Conservation (phyloP, 2,329 filamentous ascomycete genomes). For the Xylariales sp. region DNA sequence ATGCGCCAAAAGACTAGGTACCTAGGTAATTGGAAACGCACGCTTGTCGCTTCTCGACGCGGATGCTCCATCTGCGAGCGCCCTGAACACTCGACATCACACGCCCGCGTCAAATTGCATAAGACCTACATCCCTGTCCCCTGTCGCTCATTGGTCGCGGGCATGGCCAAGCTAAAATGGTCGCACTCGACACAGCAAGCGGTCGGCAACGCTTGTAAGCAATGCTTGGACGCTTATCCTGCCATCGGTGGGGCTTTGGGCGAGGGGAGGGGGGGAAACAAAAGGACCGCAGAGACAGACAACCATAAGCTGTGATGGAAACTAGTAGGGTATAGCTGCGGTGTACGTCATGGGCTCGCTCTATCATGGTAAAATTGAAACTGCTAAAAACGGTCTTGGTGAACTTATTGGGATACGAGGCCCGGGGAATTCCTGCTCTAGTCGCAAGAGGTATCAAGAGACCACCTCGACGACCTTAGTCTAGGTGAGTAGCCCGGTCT, state of each 20-base stretch:
- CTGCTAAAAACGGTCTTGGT: conserved; percentile 11
- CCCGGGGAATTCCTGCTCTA: conserved; percentile 13
- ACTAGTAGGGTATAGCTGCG: conserved; percentile 12
- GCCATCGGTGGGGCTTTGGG: conserved; percentile 36
- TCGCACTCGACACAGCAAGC: conserved; percentile 43
- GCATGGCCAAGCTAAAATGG: conserved; percentile 44
- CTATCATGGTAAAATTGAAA: conserved; percentile 15
- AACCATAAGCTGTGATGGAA: conserved; percentile 20
- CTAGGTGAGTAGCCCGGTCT: neutral
- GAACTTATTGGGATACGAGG: conserved; percentile 13
- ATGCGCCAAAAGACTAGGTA: conserved; percentile 44
- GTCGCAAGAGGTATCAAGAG: conserved; percentile 19
- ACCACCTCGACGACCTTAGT: neutral
- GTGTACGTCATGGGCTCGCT: conserved; percentile 26
- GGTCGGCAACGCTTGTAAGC: conserved; percentile 45
- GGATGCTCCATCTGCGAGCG: conserved; percentile 42
- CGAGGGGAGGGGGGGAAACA: conserved; percentile 26
- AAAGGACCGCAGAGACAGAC: conserved; percentile 24
- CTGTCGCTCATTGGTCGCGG: conserved; percentile 48
- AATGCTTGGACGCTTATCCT: conserved; percentile 35
- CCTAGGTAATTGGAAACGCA: conserved; percentile 38
- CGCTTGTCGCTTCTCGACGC: conserved; percentile 50
- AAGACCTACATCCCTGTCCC: conserved; percentile 47
- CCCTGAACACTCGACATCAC: conserved; percentile 47
- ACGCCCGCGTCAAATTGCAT: conserved; percentile 53